Evolutionary conservation across 371 early-diverging fungal species (phyloP), one percentile per base, ranked within the genome.

Genomic region (Nematocida parisii): DNA sequence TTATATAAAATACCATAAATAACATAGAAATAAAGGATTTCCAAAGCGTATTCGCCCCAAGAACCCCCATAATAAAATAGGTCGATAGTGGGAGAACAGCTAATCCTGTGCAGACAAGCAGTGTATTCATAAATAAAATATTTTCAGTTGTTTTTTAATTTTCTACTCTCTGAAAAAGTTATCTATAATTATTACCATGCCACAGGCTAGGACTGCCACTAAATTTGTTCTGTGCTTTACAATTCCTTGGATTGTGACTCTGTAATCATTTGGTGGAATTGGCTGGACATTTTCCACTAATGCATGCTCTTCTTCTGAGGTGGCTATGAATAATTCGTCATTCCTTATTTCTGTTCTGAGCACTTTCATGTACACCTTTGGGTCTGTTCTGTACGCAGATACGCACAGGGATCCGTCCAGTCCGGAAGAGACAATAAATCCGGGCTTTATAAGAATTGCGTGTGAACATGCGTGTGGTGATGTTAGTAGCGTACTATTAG

Each of bases 311-410:
- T 77, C 80, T 3, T 77, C 80, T 42, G 80, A 77, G 4, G 80
- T 77, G 11, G 58, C 66, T 7, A 77, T 57, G 33, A 45, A 77
- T 13, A 77, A 54, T 11, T 70, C 71, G 47, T 77, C 68, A 33
- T 61, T 70, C 40, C 47, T 40, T 9, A 77, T 77, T 58, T 77
- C 80, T n/a, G 80, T 61, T 6, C 62, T 6, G 33, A 77, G 40
- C 9, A 77, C 70, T 44, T 77, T 77, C 80, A 77, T 77, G 71
- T 77, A 77, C 33, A 77, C 70, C 67, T 77, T 77, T 11, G 80
- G 80, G 1, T 77, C 80, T 15, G 56, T 60, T 40, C 52, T 44
- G 67, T 77, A 77, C 71, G 75, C 71, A 54, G 71, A 77, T 22
- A 77, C 80, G 33, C 67, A 77, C 5, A 77, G 11, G 13, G 80